Base-by-base conservation (phyloP, 768 basidiomycete species). In the Imleria badia region DNA sequence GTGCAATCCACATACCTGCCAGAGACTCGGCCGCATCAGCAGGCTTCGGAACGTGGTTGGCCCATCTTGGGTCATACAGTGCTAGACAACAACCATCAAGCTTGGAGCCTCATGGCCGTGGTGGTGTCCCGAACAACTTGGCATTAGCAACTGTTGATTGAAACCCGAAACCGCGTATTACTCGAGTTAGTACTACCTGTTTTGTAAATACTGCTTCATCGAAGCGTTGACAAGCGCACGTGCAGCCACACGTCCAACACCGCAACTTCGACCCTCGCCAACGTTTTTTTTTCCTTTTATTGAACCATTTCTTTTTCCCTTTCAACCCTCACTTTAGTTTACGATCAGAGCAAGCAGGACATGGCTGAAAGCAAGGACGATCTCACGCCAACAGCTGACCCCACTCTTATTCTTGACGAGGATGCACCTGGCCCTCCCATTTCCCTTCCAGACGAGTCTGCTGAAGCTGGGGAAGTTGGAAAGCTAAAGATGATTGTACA, bases 401-500 rank as follows among this genome's bases (percentile, higher is more conserved):
- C 61, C 2, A 29, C 45, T 1, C 43, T 52, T 11, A 50, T 56
- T 48, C 35, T 68, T 34, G 79, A 85, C 59, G 80, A 84, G 23
- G 83, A 84, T 11, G 72, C 78, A 23, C 76, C 81, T 10, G 78
- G 73, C 14, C 76, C 80, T 20, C 74, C 86, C 52, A 81, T 90
- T 42, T 82, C 86, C 14, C 80, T 91, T 5, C 85, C 87, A 53
- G 89, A 91, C 48, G 88, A 91, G 59, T 69, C 80, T 39, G 80
- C 76, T 39, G 90, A 92, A 54, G 66, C 78, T 39, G 87, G 89
- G 31, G 95, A 98, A 69, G 91, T 92, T 56, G 89, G 92, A 44
- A 95, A 90, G 79, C 78, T 97, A 55, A 94, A 89, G 81, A 94
- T 95, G 86, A 91, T 98, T 45, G 77, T 98, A 17, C 85, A 89